Evolutionary conservation across 225 moss, liverwort and hornwort species (phyloP).

Genomic region (Bryum argenteum): DNA sequence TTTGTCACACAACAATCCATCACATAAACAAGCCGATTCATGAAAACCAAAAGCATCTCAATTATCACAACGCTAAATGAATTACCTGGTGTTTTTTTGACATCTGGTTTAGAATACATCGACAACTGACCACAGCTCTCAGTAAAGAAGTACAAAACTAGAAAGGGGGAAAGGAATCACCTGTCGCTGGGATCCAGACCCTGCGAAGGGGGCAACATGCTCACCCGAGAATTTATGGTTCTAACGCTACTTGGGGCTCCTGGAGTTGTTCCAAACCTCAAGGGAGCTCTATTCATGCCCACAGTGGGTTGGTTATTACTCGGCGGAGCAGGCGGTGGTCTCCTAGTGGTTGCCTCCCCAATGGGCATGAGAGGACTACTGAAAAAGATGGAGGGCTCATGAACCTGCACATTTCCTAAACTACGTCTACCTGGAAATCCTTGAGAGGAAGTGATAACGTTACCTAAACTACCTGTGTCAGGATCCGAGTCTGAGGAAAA

Average conservation of each 20-base stretch:
- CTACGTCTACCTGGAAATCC: slow-evolving; percentile 30
- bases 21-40: no score
- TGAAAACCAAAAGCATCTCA: no score
- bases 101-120: slow-evolving; percentile 28
- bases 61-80: no score
- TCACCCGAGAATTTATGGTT: slow-evolving; percentile 37
- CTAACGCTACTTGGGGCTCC: slow-evolving; percentile 41
- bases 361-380: slow-evolving; percentile 62
- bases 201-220: slow-evolving; percentile 35
- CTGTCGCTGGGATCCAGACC: slow-evolving; percentile 37
- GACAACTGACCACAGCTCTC: not conserved
- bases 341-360: slow-evolving; percentile 45
- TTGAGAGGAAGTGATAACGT: slow-evolving; percentile 30
- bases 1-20: no score
- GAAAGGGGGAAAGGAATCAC: slow-evolving; percentile 21
- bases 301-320: slow-evolving; percentile 18
- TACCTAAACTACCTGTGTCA: slow-evolving; percentile 30
- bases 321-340: slow-evolving; percentile 16
- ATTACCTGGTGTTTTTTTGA: no score
- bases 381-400: slow-evolving; percentile 56
- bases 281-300: slow-evolving; percentile 22
- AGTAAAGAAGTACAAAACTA: not conserved
- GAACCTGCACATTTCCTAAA: slow-evolving; percentile 35
- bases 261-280: slow-evolving; percentile 34
- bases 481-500: slow-evolving; percentile 53